A percentile compares a stretch with the other conserved stretches of the same genome.
These are phyloP conservation scores for Hypoxylon subgilvum DNA, from an alignment of 495 filamentous ascomycete species.

Conservation along the genomic window DNA sequence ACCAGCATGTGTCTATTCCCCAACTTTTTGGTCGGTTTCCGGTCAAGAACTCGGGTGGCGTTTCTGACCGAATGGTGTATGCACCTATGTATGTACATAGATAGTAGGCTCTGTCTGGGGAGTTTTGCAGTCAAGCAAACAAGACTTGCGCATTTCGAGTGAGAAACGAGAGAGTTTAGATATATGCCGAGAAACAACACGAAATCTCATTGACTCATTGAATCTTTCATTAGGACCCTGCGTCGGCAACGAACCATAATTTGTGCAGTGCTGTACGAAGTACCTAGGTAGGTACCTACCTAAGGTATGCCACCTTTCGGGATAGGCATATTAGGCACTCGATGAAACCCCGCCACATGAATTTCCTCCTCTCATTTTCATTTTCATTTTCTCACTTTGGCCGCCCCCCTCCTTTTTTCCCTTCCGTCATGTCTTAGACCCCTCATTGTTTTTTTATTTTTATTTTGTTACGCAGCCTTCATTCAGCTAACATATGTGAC, in stretches of 20 bases:
- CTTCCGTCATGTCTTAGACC: not conserved
- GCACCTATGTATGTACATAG: not conserved
- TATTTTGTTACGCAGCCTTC: not conserved
- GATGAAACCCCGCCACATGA: conserved; percentile 39
- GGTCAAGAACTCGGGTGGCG: too few relatives aligned
- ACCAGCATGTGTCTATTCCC: too few relatives aligned
- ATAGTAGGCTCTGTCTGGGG: too few relatives aligned
- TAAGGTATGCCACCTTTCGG: too few relatives aligned
- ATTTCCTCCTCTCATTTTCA: conserved; percentile 11
- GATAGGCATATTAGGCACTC: conserved; percentile 22
- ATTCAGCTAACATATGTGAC: too few relatives aligned
- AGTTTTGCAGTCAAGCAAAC: not conserved
- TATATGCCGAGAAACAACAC: too few relatives aligned
- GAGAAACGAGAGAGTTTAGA: not conserved
- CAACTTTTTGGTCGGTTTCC: too few relatives aligned
- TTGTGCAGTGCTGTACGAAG: too few relatives aligned
- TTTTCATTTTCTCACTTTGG: conserved; percentile 8
- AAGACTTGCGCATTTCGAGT: not conserved
- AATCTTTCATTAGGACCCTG: conserved; percentile 28
- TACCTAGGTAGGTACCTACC: too few relatives aligned
- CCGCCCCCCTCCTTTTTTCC: conserved; percentile 9
- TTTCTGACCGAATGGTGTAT: too few relatives aligned
- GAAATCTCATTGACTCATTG: conserved; percentile 9
- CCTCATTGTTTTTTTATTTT: conserved; percentile 11
- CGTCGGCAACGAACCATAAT: conserved; percentile 29